Evolutionary conservation across 202 grass and related monocot genomes (phyloP), one percentile per base, ranked within the genome.

Genomic region (Dendrocalamus latiflorus): DNA sequence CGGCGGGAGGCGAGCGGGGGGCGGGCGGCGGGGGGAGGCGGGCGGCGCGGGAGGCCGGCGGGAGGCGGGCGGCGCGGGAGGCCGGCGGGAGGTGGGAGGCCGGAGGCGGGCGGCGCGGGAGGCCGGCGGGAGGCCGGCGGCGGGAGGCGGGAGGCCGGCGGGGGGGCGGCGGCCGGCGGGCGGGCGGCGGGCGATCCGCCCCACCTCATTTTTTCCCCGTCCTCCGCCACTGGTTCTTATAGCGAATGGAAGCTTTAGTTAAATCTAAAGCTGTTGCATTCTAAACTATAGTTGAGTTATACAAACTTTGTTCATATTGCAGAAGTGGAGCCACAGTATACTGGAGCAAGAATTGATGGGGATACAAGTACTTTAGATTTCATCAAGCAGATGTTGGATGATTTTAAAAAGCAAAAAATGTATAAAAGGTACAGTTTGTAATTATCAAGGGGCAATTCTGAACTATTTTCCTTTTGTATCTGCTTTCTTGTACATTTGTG

Each of bases 351-450:
- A 90, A 87, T 92, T 78, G 90, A 95, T 55, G 93, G 93, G 0
- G 90, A 95, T 67, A 47, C 61, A 25, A 80, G 90, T 74, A 90
- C 90, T 70, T 65, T 92, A 41, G 83, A 95, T 76, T 95, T 95
- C 30, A 42, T 90, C 65, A 95, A 88, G 85, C 80, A 95, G 62
- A 92, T 95, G 90, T 79, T 95, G 88, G 88, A 90, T 36, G 90
- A 92, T 74, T 95, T 95, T 64, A 92, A 88, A 77, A 92, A 68
- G 56, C 90, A 30, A 90, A 80, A 95, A 82, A 77, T 85, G 51
- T 56, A 58, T 30, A 30, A 30, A 30, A 30, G 30, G 30, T 30
- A 30, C 30, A 30, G 30, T 30, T 30, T 65, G 22, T 57, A 81
- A 57, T 70, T 81, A 24, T 39, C 69, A 60, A 51, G 47, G 70